Evolutionary conservation across 345 rosid genomes (phyloP).

Genomic region (Citrus australasica): DNA sequence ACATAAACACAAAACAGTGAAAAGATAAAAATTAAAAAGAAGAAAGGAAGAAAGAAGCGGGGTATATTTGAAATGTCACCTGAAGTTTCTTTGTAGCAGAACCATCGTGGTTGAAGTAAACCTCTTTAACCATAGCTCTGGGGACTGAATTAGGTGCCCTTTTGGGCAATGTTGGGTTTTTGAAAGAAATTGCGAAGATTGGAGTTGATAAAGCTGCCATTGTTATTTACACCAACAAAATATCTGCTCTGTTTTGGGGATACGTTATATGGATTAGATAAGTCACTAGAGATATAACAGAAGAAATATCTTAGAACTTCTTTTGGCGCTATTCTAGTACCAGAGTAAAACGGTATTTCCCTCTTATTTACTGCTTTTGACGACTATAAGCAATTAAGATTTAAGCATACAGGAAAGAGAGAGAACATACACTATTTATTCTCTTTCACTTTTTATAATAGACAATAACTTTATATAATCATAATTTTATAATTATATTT

Average conservation of each 20-base stretch:
- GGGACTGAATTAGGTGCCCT: slow-evolving; percentile 28
- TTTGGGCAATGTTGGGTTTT: slow-evolving; percentile 23
- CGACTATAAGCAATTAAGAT: neutral
- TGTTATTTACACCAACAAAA: slow-evolving; percentile 13
- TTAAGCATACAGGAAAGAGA: neutral
- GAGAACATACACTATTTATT: too few species aligned
- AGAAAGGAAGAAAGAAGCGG: neutral
- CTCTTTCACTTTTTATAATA: too few species aligned
- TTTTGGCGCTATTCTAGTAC: slow-evolving; percentile 20
- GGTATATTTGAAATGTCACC: slow-evolving; percentile 31
- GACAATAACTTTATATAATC: rapidly evolving
- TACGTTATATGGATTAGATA: slow-evolving; percentile 12
- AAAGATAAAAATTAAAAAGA: neutral
- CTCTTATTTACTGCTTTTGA: neutral
- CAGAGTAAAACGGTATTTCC: neutral
- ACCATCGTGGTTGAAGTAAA: slow-evolving; percentile 86
- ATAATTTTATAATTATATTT: too few species aligned
- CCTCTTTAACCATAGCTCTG: slow-evolving; percentile 65
- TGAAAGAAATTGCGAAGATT: slow-evolving; percentile 52
- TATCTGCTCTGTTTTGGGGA: neutral
- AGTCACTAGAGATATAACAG: neutral
- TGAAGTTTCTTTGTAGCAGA: slow-evolving; percentile 77
- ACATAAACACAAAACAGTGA: too few species aligned
- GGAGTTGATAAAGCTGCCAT: slow-evolving; percentile 57
- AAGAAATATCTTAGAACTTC: slow-evolving; percentile 3